These are phyloP conservation scores for Coniochaeta hoffmannii DNA, from an alignment of 2,329 filamentous ascomycete genomes.

Conservation along the genomic window DNA sequence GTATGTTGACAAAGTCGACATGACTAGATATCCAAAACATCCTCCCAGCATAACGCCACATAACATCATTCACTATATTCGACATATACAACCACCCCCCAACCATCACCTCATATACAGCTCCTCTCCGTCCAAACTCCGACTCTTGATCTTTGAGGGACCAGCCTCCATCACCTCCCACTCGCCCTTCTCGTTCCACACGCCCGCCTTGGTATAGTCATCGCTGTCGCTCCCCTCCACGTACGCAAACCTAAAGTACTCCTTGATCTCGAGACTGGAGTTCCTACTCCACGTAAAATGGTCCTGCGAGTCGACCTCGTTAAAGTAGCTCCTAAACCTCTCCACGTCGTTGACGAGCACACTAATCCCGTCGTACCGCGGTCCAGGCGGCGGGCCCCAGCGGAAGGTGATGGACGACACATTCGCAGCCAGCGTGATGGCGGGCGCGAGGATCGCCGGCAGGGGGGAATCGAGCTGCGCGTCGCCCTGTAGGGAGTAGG, in stretches of 20 bases:
- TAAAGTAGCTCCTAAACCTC: slow-evolving; percentile 65
- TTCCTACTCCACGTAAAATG: slow-evolving; percentile 55
- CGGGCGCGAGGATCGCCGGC: slow-evolving; percentile 41
- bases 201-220: slow-evolving; percentile 71
- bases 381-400: slow-evolving; percentile 39
- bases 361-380: slow-evolving; percentile 65
- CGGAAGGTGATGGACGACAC: slow-evolving; percentile 60
- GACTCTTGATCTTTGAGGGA: slow-evolving; percentile 38
- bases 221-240: slow-evolving; percentile 56
- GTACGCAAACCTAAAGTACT: slow-evolving; percentile 74
- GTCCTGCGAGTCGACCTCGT: slow-evolving; percentile 33
- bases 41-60: not conserved
- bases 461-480: slow-evolving; percentile 49
- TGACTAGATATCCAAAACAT: not conserved
- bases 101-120: slow-evolving; percentile 1
- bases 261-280: slow-evolving; percentile 37
- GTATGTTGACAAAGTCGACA: no score
- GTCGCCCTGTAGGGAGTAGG: slow-evolving; percentile 46
- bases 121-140: slow-evolving; percentile 11
- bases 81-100: not conserved
- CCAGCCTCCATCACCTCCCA: slow-evolving; percentile 62
- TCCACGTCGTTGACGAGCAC: slow-evolving; percentile 83
- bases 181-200: slow-evolving; percentile 55
- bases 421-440: slow-evolving; percentile 35
- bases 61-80: not conserved